Conservation (phyloP, 2,329 filamentous ascomycete species). For the Elsinoe necatrix region DNA sequence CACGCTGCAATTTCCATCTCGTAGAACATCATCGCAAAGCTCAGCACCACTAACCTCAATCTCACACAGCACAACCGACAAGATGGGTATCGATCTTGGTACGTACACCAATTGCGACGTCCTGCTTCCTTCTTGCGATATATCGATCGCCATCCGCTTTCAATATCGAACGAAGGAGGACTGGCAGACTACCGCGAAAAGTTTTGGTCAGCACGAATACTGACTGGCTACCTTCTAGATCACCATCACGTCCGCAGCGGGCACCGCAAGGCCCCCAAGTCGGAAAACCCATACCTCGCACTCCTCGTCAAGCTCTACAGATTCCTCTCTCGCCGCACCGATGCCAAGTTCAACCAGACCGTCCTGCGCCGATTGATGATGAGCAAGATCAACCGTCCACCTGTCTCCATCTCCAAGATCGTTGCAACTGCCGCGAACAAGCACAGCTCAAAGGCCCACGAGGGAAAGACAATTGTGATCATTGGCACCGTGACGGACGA, state of each 20-base stretch:
- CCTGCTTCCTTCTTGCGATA: not conserved
- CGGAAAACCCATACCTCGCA: conserved; percentile 35
- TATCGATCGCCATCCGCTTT: not conserved
- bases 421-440: conserved; percentile 51
- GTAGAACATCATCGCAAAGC: conserved; percentile 5
- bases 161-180: not conserved
- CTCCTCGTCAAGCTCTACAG: conserved; percentile 70
- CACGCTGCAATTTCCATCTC: conserved; percentile 14
- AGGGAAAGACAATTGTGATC: conserved; percentile 80
- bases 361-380: conserved; percentile 95
- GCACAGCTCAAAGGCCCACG: conserved; percentile 46
- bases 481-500: conserved; percentile 96
- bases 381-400: conserved; percentile 91
- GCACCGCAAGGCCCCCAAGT: conserved; percentile 74
- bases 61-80: conserved; percentile 11
- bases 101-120: conserved; percentile 7
- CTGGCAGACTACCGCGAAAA: not conserved
- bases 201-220: conserved; percentile 4
- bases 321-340: conserved; percentile 58
- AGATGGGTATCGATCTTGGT: conserved; percentile 20
- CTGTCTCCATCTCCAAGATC: conserved; percentile 90
- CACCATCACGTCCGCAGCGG: conserved; percentile 60
- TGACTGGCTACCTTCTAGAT: conserved; percentile 54
- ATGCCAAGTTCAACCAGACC: conserved; percentile 97
- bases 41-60: conserved; percentile 2